Evolutionary conservation across 306 rosid genomes (phyloP), one percentile per base, ranked within the genome.

Genomic region (Trifolium fragiferum): DNA sequence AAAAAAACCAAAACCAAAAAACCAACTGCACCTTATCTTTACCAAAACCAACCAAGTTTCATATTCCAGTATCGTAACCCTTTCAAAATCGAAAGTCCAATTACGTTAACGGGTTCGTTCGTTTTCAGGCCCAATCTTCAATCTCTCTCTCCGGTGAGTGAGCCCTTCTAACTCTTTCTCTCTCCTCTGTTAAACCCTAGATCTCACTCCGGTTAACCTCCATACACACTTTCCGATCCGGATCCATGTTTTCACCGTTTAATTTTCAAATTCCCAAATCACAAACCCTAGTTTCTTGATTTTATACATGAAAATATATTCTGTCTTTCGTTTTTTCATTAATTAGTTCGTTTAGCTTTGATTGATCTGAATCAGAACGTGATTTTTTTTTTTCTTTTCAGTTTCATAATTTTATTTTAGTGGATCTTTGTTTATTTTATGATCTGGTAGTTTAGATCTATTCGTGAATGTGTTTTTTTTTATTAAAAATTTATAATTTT

Each of bases 81-180:
- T 25, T 59, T 68, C 67, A 68, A 81, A 65, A 35, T 59, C 68
- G 15, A 44, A 82, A 95, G 97, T 94, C 99, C 99, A 90, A 86
- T 90, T 87, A 82, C 86, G 81, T 76, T 88, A 77, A 68, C 96
- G 96, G 97, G 97, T 90, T 81, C 40, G 76, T 77, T 80, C 61
- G 10, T 25, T 55, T 46, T 47, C 72, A 89, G 91, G 96, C 97
- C 97, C 97, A 92, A 94, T 87, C 88, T 83, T 81, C 65, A 75
- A 1, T 21, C 30, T 79, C 83, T 66, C 73, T 41, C 72, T 70
- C 78, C 85, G 59, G 75, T 51, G 61, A 80, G 75, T 51, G 61
- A 80, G 32, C 50, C 78, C 88, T 30, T 4, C 6, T 4, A 30
- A 30, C 33, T 41, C 73, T 19, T 78, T 53, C 74, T 64, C 49